Conservation (phyloP, 176 grass and related monocot genomes). For the Saccharum spontaneum region DNA sequence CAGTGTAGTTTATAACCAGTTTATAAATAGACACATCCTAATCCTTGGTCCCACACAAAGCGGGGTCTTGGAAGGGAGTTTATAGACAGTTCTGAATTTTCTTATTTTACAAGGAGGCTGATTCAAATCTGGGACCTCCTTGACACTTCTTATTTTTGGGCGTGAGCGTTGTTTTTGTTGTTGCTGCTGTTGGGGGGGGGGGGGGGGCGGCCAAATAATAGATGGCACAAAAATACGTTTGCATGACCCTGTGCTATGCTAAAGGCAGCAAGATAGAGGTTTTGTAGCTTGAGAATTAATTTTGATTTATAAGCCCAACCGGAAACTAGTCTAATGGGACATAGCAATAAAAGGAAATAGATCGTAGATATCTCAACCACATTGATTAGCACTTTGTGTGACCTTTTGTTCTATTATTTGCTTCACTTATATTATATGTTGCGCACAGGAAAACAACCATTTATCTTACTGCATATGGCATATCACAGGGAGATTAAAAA, state of each 20-base stretch:
- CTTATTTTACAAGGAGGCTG: not conserved
- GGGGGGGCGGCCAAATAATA: not conserved
- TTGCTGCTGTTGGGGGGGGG: no score
- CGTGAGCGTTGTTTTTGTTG: no score
- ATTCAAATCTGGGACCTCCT: not conserved
- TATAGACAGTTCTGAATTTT: not conserved
- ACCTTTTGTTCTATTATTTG: not conserved
- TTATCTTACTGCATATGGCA: not conserved
- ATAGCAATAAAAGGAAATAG: not conserved
- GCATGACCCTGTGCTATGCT: not conserved
- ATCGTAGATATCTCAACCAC: not conserved
- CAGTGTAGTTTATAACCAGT: not conserved
- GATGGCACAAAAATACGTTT: not conserved
- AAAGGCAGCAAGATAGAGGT: not conserved
- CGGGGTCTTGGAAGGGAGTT: not conserved
- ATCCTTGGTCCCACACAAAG: not conserved
- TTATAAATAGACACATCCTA: not conserved
- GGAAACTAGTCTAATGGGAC: not conserved
- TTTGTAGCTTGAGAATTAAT: not conserved
- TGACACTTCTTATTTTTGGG: not conserved
- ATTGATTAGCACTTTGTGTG: not conserved
- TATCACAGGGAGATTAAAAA: not conserved
- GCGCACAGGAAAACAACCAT: not conserved
- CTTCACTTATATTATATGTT: not conserved
- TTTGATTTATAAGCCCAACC: not conserved